Base-by-base conservation (phyloP, 2,329 filamentous ascomycete genomes). In the Lecanicillium sp. region DNA sequence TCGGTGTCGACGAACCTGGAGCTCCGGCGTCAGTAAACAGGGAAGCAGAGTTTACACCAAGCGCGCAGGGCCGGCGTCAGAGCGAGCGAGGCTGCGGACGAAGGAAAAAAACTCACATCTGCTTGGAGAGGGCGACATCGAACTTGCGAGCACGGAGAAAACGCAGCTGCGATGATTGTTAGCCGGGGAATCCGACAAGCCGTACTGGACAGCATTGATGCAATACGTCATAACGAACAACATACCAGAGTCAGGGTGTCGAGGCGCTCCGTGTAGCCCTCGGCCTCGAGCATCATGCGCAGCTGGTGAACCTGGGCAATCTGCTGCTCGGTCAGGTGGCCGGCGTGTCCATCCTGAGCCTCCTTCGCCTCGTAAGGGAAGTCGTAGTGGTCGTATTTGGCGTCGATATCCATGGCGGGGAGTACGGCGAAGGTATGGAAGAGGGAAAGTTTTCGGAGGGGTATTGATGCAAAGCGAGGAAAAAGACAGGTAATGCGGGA, bases 331-430 rank as follows among this genome's bases (percentile, higher is more conserved):
- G 85, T 93, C 60, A 94, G 86, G 69, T 94, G 81, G 64, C 93
- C 93, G 53, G 91, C 84, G 68, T 96, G 90, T 56, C 93, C 93
- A 59, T 75, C 73, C 63, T 84, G 79, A 39, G 77, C 66, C 57
- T 81, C 79, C 48, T 86, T 79, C 39, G 88, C 81, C 54, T 79
- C 84, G 55, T 84, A 88, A 54, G 93, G 93, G 74, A 81, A 97
- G 70, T 96, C 90, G 70, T 93, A 97, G 74, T 94, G 68, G 73
- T 97, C 93, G 76, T 97, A 95, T 73, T 95, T 96, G 66, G 87
- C 78, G 69, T 95, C 84, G 60, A 89, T 65, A 66, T 80, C 71
- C 71, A 81, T 73, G 61, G 63, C 66, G 61, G 48, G 51, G 47
- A 27, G 24, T 21, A 42, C 35, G 40, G 55, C 49, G 51, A 50